Evolutionary conservation across 306 rosid species (phyloP), one percentile per base, ranked within the genome.

Genomic region (Castanospermum australe): DNA sequence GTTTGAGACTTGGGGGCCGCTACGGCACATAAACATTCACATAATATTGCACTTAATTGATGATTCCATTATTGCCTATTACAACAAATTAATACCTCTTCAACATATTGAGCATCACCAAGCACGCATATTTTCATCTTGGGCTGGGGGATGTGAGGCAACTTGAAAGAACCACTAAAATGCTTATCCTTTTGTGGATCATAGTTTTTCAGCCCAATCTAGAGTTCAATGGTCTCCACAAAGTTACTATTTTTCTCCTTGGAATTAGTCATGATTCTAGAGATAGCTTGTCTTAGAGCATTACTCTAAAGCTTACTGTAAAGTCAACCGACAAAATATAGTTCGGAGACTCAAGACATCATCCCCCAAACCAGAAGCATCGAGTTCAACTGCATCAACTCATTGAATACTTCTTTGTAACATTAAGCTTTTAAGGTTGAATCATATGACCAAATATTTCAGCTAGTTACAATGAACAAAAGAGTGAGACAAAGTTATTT

Each of bases 181-280:
- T 90, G 90, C 84, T 89, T 89, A 78, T 89, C 93, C 85, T 89
- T 89, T 17, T 89, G 93, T 15, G 93, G 93, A 51, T 89, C 93
- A 55, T 89, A 89, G 36, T 89, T 89, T 50, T 89, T 89, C n/a
- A n/a, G n/a, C n/a, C n/a, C n/a, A n/a, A n/a, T n/a, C n/a, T n/a
- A n/a, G n/a, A n/a, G n/a, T n/a, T n/a, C n/a, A n/a, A n/a, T n/a
- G n/a, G n/a, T n/a, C n/a, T n/a, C n/a, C n/a, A n/a, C n/a, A n/a
- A n/a, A 89, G 12, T 87, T 87, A 0, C 89, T 56, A 7, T 79
- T 79, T 56, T 87, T 83, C 13, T 87, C 87, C 67, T 48, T 81
- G 30, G 88, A 69, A 38, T 63, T 88, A 1, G 28, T 13, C 82
- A 67, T 75, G 65, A 89, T 79, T 41, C 51, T 42, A 6, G 89